A percentile compares a stretch with the other conserved stretches of the same genome.
phyloP scores from a whole-genome alignment of 1,284 basidiomycete species.

The Heterobasidion annosum region DNA sequence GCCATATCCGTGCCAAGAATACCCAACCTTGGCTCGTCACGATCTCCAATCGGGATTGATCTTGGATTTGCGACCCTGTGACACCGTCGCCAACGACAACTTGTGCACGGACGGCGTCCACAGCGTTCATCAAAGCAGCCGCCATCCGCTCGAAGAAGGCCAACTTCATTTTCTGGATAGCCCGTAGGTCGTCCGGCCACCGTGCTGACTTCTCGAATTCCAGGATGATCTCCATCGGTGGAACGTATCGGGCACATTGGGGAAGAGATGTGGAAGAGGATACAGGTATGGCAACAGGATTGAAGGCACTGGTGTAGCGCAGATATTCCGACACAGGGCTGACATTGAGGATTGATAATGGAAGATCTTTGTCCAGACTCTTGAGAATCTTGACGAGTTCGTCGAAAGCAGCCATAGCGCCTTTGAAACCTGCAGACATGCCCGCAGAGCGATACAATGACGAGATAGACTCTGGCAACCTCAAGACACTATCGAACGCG shows the following conservation, averaged over 20 bases:
- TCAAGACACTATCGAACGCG: conserved; percentile 59
- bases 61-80: conserved; percentile 59
- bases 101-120: conserved; percentile 42
- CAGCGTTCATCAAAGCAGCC: conserved; percentile 44
- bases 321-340: conserved; percentile 68
- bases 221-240: conserved; percentile 66
- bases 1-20: conserved; percentile 79
- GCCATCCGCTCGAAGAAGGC: conserved; percentile 84
- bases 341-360: conserved; percentile 74
- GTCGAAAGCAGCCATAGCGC: conserved; percentile 77
- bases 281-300: conserved; percentile 49
- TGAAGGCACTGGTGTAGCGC: conserved; percentile 80
- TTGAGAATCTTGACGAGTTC: conserved; percentile 73
- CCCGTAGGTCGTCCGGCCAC: conserved; percentile 93
- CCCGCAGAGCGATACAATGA: conserved; percentile 38
- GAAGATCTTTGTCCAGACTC: conserved; percentile 69
- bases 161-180: conserved; percentile 92
- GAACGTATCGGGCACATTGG: conserved; percentile 52
- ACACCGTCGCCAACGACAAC: conserved; percentile 49
- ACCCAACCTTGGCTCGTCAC: conserved; percentile 81
- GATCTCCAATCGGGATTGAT: conserved; percentile 72
- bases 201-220: conserved; percentile 87
- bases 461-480: conserved; percentile 53
- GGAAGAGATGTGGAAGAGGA: conserved; percentile 39
- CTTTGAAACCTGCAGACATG: conserved; percentile 61